phyloP scores from a whole-genome alignment of 108 stramenopile genomes.

The Parietichytrium sp. region DNA sequence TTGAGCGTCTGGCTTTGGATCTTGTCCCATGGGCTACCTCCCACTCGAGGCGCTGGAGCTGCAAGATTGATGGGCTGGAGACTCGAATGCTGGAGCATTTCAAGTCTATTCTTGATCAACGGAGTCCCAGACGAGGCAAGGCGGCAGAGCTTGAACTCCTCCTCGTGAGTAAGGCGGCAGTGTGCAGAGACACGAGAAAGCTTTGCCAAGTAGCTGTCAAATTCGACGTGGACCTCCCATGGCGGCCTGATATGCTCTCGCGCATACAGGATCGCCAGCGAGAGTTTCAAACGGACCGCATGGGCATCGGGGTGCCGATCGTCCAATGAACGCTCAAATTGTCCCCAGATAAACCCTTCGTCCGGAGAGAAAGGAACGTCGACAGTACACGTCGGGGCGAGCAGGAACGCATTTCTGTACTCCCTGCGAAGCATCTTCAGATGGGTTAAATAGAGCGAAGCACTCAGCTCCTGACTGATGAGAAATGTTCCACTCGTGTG shows the following conservation, averaged over 20 bases:
- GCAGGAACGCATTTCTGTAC: not conserved
- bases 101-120: conserved; percentile 14
- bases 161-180: conserved; percentile 34
- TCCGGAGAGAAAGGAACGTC: conserved; percentile 26
- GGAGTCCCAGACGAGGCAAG: not conserved
- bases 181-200: not conserved
- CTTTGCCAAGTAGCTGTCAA: conserved; percentile 3
- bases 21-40: not conserved
- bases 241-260: not conserved
- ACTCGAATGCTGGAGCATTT: not conserved
- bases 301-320: conserved; percentile 37
- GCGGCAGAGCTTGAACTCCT: conserved; percentile 7
- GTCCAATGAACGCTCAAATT: conserved; percentile 2
- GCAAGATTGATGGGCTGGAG: conserved; percentile 7
- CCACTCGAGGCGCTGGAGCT: conserved; percentile 31
- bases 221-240: conserved; percentile 35
- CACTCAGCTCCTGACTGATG: conserved; percentile 27
- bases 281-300: not conserved
- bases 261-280: conserved; percentile 11
- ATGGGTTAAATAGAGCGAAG: not conserved
- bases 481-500: conserved; percentile 13
- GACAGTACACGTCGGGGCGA: conserved; percentile 17
- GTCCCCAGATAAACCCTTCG: conserved; percentile 16
- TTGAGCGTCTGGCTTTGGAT: conserved; percentile 25
- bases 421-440: not conserved